These are phyloP conservation scores for Populus simonii DNA, from an alignment of 345 rosid species.

Conservation along the genomic window DNA sequence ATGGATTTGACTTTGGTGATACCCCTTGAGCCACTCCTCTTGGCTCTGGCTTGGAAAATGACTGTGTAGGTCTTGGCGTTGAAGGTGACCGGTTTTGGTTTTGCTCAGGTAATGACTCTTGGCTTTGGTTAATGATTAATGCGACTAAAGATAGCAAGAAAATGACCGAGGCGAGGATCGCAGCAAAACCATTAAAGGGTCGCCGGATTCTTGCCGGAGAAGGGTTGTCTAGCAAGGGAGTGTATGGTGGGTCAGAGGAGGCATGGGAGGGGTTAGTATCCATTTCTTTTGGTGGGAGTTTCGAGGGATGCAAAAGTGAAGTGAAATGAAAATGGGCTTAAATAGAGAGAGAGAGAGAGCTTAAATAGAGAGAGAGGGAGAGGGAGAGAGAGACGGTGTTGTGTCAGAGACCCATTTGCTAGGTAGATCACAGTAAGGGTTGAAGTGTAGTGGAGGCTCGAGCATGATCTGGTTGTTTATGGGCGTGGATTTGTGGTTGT, in stretches of 20 bases:
- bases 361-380: neutral
- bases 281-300: slow-evolving; percentile 13
- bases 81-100: slow-evolving; percentile 1
- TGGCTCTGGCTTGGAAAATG: slow-evolving; percentile 18
- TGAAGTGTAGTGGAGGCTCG: neutral
- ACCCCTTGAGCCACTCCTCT: slow-evolving; percentile 59
- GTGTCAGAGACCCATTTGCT: neutral
- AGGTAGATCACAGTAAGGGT: neutral
- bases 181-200: slow-evolving; percentile 34
- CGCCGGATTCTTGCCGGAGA: slow-evolving; percentile 19
- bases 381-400: neutral
- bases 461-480: neutral
- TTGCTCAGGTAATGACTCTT: slow-evolving; percentile 2
- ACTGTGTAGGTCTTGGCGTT: neutral
- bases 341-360: neutral
- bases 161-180: slow-evolving; percentile 28
- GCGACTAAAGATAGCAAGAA: slow-evolving; percentile 41
- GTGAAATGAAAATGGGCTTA: neutral
- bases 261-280: slow-evolving; percentile 12
- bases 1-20: slow-evolving; percentile 62
- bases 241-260: slow-evolving; percentile 20
- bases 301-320: neutral
- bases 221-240: slow-evolving; percentile 41
- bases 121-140: slow-evolving; percentile 42
- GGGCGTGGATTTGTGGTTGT: slow-evolving; percentile 14